phyloP scores from a whole-genome alignment of 768 basidiomycete species.

The Pleurotus tuber-regium region DNA sequence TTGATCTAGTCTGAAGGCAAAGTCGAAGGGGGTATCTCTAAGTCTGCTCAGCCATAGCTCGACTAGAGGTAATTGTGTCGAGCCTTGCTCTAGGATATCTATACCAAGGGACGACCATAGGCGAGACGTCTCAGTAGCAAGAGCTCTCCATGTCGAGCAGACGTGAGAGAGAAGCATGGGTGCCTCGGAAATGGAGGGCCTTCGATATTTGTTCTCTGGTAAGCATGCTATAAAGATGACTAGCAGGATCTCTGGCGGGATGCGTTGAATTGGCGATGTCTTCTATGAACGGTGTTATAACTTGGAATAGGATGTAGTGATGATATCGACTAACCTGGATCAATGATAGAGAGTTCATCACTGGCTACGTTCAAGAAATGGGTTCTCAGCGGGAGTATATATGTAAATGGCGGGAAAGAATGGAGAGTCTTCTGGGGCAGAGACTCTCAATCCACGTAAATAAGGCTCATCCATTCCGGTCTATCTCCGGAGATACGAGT shows the following conservation, averaged over 20 bases:
- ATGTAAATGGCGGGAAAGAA: neutral
- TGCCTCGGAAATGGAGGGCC: conserved; percentile 3
- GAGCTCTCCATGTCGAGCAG: neutral
- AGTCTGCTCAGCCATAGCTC: conserved; percentile 6
- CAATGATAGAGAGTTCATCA: neutral
- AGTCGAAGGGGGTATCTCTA: conserved; percentile 1
- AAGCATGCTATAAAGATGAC: conserved; percentile 3
- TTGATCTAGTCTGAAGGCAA: conserved; percentile 6
- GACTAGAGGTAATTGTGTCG: conserved; percentile 1
- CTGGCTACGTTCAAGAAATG: neutral
- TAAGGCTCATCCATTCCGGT: conserved; percentile 1
- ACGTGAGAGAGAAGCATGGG: conserved; percentile 8
- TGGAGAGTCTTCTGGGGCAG: neutral
- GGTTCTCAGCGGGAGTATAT: neutral
- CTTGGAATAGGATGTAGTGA: too few species aligned
- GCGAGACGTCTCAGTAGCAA: neutral
- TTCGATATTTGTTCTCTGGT: neutral
- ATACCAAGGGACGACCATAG: conserved; percentile 2
- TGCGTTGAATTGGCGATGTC: neutral
- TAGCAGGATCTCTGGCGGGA: conserved; percentile 1
- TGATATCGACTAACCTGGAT: neutral
- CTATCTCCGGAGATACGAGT: conserved; percentile 6
- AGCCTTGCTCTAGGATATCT: neutral
- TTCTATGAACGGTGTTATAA: too few species aligned
- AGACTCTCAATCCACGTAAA: too few species aligned